A percentile compares a stretch with the other conserved stretches of the same genome.
These are phyloP conservation scores for Podila minutissima DNA, from an alignment of 192 early-diverging fungal species.

Conservation along the genomic window DNA sequence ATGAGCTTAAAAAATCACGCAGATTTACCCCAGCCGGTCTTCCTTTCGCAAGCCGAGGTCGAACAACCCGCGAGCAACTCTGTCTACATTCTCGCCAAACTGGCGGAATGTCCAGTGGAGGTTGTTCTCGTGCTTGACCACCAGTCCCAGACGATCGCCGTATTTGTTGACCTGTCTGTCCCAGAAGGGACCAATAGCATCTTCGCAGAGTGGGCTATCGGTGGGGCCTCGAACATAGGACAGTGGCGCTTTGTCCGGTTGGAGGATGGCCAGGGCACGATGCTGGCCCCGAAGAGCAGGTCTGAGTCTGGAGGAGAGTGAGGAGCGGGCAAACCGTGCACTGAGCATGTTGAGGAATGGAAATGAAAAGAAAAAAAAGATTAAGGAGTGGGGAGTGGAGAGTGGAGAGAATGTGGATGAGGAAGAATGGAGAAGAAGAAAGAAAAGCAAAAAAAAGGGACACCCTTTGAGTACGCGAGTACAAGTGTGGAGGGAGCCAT, in stretches of 20 bases:
- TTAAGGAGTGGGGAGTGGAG: conserved; percentile 1
- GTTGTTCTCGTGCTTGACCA: conserved; percentile 56
- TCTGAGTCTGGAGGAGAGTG: conserved; percentile 1
- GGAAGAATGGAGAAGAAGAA: not conserved
- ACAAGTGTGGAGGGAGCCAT: too few species aligned
- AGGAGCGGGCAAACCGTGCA: not conserved
- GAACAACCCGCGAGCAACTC: conserved; percentile 52
- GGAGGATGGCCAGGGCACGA: not conserved
- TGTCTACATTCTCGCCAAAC: conserved; percentile 53
- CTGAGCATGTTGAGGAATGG: not conserved
- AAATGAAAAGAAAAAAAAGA: not conserved
- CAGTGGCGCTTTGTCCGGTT: not conserved
- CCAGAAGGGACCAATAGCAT: conserved; percentile 53
- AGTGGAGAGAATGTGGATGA: not conserved
- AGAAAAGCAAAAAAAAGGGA: not conserved
- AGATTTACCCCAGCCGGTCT: conserved; percentile 54
- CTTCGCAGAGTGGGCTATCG: conserved; percentile 46
- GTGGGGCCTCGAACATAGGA: conserved; percentile 45
- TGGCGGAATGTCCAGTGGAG: conserved; percentile 54
- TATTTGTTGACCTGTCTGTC: conserved; percentile 31
- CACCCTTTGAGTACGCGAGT: too few species aligned
- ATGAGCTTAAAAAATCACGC: not conserved
- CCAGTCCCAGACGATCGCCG: conserved; percentile 51
- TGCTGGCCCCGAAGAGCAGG: not conserved
- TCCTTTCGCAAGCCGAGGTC: conserved; percentile 56